These are phyloP conservation scores for Purpureocillium lavendulum DNA, from an alignment of 2,329 filamentous ascomycete genomes.

Conservation along the genomic window DNA sequence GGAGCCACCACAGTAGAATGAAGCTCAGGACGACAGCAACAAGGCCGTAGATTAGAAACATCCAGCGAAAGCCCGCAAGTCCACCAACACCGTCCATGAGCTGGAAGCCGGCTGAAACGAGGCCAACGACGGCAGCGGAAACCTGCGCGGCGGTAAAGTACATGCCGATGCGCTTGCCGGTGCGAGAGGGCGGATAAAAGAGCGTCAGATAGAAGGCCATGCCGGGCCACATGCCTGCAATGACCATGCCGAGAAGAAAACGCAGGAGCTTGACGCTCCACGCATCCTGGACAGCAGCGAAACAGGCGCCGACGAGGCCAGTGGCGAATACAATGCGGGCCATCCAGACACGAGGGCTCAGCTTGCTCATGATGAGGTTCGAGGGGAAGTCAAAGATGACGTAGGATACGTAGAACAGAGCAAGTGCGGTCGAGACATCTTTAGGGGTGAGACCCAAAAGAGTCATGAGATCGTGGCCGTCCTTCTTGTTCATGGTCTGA, in stretches of 20 bases:
- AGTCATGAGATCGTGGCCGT: constrained; percentile 66
- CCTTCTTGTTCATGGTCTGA: constrained; percentile 79
- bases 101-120: constrained; percentile 87
- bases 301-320: constrained; percentile 74
- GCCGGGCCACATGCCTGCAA: constrained; percentile 90
- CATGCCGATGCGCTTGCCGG: constrained; percentile 78
- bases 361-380: constrained; percentile 78
- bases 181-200: constrained; percentile 82
- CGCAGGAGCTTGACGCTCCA: constrained; percentile 88
- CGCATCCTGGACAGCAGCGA: constrained; percentile 70
- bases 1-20: constrained; percentile 78
- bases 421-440: constrained; percentile 75
- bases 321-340: constrained; percentile 83
- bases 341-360: constrained; percentile 88
- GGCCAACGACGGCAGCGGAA: constrained; percentile 78
- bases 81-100: constrained; percentile 75
- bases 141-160: constrained; percentile 88
- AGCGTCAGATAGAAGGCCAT: constrained; percentile 90
- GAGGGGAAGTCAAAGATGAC: constrained; percentile 84
- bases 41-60: constrained; percentile 84
- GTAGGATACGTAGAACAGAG: constrained; percentile 88
- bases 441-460: constrained; percentile 62
- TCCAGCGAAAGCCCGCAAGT: constrained; percentile 79
- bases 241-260: constrained; percentile 76
- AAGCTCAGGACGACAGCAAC: constrained; percentile 66